These are phyloP conservation scores for Elaeis guineensis DNA, from an alignment of 176 grass and related monocot species.

Conservation along the genomic window DNA sequence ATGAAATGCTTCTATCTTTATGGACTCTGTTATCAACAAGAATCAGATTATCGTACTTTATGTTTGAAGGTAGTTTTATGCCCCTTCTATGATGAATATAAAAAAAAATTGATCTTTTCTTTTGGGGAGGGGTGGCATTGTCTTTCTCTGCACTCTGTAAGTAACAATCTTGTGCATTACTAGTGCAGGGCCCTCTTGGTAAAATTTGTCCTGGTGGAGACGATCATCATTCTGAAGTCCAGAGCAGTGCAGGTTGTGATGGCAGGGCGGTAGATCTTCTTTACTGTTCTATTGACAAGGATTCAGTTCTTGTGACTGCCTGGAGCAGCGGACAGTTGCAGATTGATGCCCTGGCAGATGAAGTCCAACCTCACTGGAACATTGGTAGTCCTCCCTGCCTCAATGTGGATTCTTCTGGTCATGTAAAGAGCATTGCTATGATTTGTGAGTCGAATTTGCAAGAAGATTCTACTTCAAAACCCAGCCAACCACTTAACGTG, in stretches of 20 bases:
- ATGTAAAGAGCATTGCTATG: conserved; percentile 79
- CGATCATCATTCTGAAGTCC: conserved; percentile 38
- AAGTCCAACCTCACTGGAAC: conserved; percentile 88
- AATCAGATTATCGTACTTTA: too few relatives aligned
- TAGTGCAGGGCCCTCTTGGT: conserved; percentile 77
- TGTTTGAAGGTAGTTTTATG: too few relatives aligned
- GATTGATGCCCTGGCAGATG: conserved; percentile 91
- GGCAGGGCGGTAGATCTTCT: conserved; percentile 72
- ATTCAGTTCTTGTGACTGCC: conserved; percentile 81
- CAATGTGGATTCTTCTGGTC: conserved; percentile 46
- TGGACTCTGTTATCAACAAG: too few relatives aligned
- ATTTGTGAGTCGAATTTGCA: conserved; percentile 57
- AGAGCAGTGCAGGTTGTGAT: conserved; percentile 29
- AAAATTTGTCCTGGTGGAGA: conserved; percentile 45
- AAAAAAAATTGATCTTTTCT: too few relatives aligned
- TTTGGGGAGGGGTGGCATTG: background rate
- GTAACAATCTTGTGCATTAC: conserved; percentile 11
- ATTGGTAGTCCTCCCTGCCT: conserved; percentile 38
- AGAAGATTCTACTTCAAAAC: conserved; percentile 29
- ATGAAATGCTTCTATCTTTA: too few relatives aligned
- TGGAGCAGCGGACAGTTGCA: conserved; percentile 71
- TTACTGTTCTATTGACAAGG: conserved; percentile 81
- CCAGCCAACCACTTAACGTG: conserved; percentile 19
- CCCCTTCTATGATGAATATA: too few relatives aligned
- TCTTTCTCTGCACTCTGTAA: conserved; percentile 13